Conservation (phyloP, 2,329 filamentous ascomycete genomes). For the Aspergillus costaricaensis region DNA sequence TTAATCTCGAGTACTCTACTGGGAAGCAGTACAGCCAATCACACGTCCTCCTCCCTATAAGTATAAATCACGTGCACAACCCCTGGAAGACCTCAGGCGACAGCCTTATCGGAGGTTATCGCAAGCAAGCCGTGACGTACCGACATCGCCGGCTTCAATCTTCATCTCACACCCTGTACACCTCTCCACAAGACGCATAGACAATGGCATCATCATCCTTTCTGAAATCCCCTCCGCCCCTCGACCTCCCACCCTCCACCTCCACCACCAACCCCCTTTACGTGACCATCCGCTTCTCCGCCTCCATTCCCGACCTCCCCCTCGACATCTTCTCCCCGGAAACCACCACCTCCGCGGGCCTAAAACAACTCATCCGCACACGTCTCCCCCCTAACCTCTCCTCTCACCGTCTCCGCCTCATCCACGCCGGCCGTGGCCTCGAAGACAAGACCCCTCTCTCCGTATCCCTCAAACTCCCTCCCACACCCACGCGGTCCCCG, state of each 20-base stretch:
- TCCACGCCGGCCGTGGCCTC: slow-evolving; percentile 85
- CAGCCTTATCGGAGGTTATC: neutral
- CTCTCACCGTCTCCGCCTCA: slow-evolving; percentile 76
- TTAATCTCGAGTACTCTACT: neutral
- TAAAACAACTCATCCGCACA: slow-evolving; percentile 79
- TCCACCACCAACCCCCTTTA: slow-evolving; percentile 52
- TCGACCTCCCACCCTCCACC: neutral
- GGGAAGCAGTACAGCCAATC: neutral
- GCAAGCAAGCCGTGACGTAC: neutral
- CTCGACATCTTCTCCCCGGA: slow-evolving; percentile 71
- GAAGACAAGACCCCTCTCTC: slow-evolving; percentile 70
- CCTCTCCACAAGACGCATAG: slow-evolving; percentile 3
- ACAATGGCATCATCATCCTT: slow-evolving; percentile 24
- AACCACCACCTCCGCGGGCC: slow-evolving; percentile 70
- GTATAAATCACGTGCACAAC: neutral
- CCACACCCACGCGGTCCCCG: slow-evolving; percentile 53
- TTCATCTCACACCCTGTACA: too few relatives aligned
- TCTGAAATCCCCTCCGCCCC: slow-evolving; percentile 15
- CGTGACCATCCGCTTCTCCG: slow-evolving; percentile 88
- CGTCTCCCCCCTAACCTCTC: slow-evolving; percentile 65
- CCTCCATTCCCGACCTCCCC: slow-evolving; percentile 77
- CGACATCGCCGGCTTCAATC: neutral
- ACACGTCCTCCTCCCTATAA: neutral
- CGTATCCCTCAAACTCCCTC: slow-evolving; percentile 65
- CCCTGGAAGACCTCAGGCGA: neutral